Evolutionary conservation across 2,329 filamentous ascomycete genomes (phyloP), one percentile per base, ranked within the genome.

Genomic region (Epicoccum nigrum): DNA sequence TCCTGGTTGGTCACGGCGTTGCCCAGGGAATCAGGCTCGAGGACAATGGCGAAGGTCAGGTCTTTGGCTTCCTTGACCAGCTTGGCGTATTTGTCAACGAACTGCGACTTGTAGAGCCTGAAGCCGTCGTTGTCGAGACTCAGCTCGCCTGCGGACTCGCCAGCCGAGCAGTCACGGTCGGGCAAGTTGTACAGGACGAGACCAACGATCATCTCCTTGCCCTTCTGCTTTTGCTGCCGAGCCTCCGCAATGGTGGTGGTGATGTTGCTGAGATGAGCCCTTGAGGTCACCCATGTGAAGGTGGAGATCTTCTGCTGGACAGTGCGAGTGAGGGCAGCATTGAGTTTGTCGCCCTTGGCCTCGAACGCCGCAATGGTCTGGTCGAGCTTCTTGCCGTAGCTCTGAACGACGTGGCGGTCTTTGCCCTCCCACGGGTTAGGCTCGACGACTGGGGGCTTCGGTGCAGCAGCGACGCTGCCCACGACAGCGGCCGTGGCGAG

Each of bases 141-240:
- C 41, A 97, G 85, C 74, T 97, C 93, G 43, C 88, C 83, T 39
- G 80, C 75, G 47, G 91, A 89, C 90, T 92, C 96, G 62, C 78
- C 77, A 45, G 89, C 90, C 67, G 89, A 89, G 71, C 79, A 81
- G 75, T 97, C 89, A 79, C 89, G 97, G 76, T 97, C 93, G 81
- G 97, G 93, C 3, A 97, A 84, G 28, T 84, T 82, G 79, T 97
- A 97, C 81, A 97, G 96, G 53, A 93, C 91, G 44, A 68, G 63
- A 7, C 65, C 65, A 3, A 65, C 62, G 16, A 65, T 62, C 45
- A 64, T 60, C 16, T 49, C 59, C 47, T 55, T 60, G 30, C 46
- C 35, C 2, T 54, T 45, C 31, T 59, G 62, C 30, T 45, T 55
- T 21, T 67, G 64, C 13, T 44, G 20, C 28, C 64, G 64, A 13